Evolutionary conservation across 1,139 yeast genomes (phyloP), one percentile per base, ranked within the genome.

Genomic region (Candida smagusa): DNA sequence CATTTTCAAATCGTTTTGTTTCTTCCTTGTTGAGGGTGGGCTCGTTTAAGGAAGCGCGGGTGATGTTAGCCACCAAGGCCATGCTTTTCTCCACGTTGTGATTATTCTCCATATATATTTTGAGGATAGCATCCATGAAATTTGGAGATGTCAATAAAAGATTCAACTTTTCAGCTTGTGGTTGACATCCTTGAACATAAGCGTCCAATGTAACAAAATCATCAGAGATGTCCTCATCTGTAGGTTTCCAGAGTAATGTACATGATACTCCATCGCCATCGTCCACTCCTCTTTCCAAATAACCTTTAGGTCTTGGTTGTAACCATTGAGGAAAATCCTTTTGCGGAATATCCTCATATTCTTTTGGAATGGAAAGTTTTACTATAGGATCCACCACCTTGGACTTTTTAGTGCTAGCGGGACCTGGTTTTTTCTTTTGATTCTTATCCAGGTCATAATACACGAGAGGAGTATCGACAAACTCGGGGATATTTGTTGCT

Each of bases 211-310:
- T 56, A 1, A 42, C 42, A 35, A 68, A 68, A 21, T 59, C 54
- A 9, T 70, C 59, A 2, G 49, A 54, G 0, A 54, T 35, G 30
- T 65, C 72, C 1, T 47, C 41, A 12, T 63, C 68, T 4, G 69
- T 68, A 28, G 71, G 63, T 47, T 72, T 74, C 96, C 97, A 92
- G 50, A 84, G 61, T 12, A 86, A 59, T 0, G 81, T 73, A 12
- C 79, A 72, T 0, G 96, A 86, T 9, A 50, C 47, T 0, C 71
- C 74, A 13, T 56, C 61, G 0, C 75, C 75, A 22, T 73, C 79
- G 49, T 82, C 89, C 1, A 75, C 79, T 1, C 97, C 98, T 51
- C 98, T 72, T 49, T 88, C 95, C n/a, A 84, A 63, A 52, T 84
- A 87, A 0, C 96, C 95, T 39, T 71, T 68, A 0, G 96, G 96